Evolutionary conservation across 768 basidiomycete species (phyloP).

Genomic region (Pisolithus tinctorius): DNA sequence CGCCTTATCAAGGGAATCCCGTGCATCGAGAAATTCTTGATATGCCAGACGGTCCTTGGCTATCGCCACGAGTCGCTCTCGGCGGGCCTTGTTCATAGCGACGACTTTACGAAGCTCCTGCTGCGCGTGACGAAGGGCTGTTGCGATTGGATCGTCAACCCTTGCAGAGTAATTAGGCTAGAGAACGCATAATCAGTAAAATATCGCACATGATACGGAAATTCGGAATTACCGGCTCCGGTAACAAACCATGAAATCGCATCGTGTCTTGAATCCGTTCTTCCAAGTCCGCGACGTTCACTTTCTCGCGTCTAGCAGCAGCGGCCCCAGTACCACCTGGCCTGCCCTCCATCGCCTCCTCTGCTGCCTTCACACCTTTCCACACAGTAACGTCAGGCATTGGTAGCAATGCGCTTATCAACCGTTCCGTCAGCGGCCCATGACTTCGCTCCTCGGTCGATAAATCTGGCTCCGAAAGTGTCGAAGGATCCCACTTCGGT

Average conservation of each 20-base stretch:
- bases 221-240: constrained; percentile 53
- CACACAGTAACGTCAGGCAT: constrained; percentile 56
- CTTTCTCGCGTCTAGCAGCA: constrained; percentile 63
- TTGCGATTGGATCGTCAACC: constrained; percentile 92
- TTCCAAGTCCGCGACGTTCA: constrained; percentile 78
- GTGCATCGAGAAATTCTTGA: constrained; percentile 81
- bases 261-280: constrained; percentile 68
- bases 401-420: constrained; percentile 68
- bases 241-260: constrained; percentile 66
- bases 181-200: constrained; percentile 13
- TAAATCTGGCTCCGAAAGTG: constrained; percentile 65
- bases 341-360: constrained; percentile 79
- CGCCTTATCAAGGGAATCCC: constrained; percentile 83
- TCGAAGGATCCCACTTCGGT: constrained; percentile 80
- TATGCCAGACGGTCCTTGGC: constrained; percentile 86
- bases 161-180: constrained; percentile 71
- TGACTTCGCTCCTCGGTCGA: constrained; percentile 72
- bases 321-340: constrained; percentile 77
- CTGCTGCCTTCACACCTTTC: constrained; percentile 77
- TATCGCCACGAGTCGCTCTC: constrained; percentile 60
- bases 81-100: constrained; percentile 78
- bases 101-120: constrained; percentile 69
- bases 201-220: not conserved
- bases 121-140: constrained; percentile 85
- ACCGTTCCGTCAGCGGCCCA: constrained; percentile 81